Conservation (phyloP, 768 basidiomycete genomes). For the Chalciporus pseudorubinellus region DNA sequence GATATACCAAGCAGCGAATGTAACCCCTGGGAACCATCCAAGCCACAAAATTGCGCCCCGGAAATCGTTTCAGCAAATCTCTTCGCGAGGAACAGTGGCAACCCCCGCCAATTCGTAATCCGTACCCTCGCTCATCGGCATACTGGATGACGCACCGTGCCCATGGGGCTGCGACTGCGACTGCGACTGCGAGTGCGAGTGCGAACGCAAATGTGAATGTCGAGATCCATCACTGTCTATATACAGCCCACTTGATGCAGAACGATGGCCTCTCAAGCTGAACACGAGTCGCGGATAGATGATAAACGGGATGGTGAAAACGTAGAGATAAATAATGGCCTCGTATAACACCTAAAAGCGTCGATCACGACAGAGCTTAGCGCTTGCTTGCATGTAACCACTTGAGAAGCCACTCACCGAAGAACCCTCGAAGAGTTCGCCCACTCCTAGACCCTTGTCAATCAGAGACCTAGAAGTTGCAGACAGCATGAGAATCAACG, state of each 20-base stretch:
- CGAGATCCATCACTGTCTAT: not conserved
- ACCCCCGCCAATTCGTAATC: not conserved
- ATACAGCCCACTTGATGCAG: not conserved
- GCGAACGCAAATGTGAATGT: not conserved
- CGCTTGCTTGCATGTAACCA: not conserved
- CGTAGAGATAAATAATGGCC: not conserved
- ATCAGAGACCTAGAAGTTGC: conserved; percentile 1
- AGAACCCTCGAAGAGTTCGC: not conserved
- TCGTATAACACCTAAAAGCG: not conserved
- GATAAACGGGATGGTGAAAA: conserved; percentile 3
- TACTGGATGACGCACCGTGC: not conserved
- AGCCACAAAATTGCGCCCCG: too few relatives aligned
- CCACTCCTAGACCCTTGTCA: not conserved
- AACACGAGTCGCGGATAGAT: conserved; percentile 10
- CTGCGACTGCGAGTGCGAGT: not conserved
- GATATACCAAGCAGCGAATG: too few relatives aligned
- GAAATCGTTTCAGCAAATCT: too few relatives aligned
- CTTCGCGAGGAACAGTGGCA: too few relatives aligned
- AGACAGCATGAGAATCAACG: not conserved
- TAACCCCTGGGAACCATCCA: too few relatives aligned
- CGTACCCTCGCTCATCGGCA: not conserved
- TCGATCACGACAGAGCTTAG: not conserved
- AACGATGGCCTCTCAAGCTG: not conserved
- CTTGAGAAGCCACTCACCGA: not conserved
- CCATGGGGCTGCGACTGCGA: not conserved